A percentile compares a stretch with the other conserved stretches of the same genome.
phyloP scores from a whole-genome alignment of 2,329 filamentous ascomycete species.

The Orbilia oligospora region DNA sequence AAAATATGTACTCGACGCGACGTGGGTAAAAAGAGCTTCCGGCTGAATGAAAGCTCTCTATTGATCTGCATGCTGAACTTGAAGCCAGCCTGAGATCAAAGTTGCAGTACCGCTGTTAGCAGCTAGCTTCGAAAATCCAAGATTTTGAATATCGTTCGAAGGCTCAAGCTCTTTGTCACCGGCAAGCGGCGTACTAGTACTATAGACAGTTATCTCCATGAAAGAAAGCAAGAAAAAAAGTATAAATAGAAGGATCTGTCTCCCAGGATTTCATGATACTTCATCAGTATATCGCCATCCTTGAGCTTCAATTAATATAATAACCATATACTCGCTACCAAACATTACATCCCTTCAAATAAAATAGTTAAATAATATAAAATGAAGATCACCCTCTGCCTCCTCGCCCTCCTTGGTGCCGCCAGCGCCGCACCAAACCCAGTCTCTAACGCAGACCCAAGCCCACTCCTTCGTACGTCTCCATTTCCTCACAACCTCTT shows the following conservation, averaged over 20 bases:
- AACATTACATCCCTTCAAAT: background rate
- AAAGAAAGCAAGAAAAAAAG: too few relatives aligned
- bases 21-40: constrained; percentile 10
- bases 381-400: constrained; percentile 49
- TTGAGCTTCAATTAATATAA: constrained; percentile 12
- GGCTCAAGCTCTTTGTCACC: background rate
- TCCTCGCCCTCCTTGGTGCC: constrained; percentile 48
- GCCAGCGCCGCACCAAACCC: constrained; percentile 41
- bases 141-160: background rate
- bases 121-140: constrained; percentile 5
- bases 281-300: constrained; percentile 43
- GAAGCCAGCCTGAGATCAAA: constrained; percentile 18
- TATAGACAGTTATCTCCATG: background rate
- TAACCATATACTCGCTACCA: constrained; percentile 22
- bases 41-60: constrained; percentile 41
- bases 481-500: too few relatives aligned
- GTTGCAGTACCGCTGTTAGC: background rate
- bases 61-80: background rate
- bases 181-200: background rate
- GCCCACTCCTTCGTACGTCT: constrained; percentile 30
- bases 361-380: too few relatives aligned
- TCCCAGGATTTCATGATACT: constrained; percentile 43
- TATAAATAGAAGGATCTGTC: constrained; percentile 49
- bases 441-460: constrained; percentile 27
- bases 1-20: background rate